Base-by-base conservation (phyloP, 2,329 filamentous ascomycete genomes). In the Microcyclospora pomicola region DNA sequence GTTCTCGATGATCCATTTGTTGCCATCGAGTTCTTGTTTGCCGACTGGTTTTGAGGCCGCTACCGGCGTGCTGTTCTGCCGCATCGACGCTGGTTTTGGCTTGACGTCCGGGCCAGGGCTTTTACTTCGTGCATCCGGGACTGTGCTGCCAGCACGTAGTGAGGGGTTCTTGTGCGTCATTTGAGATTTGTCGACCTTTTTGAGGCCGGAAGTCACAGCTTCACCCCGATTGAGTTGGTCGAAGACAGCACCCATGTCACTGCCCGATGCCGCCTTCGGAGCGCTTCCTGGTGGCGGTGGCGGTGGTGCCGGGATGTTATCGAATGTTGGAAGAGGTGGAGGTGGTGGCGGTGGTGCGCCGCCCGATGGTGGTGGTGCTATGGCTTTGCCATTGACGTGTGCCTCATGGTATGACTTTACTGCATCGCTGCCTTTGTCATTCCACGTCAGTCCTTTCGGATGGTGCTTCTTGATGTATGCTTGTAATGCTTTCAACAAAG, bases 81-180 rank as follows among this genome's bases (percentile, higher is more conserved):
- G 62, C 62, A 69, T 64, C 43, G 56, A 64, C 38, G 64, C 61
- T 3, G 66, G 67, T 50, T 68, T 68, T 6, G 63, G 64, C 54
- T 67, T 68, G 44, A 85, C 88, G 49, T 78, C 82, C 1, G 91
- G 91, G 13, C 83, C 82, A 2, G 86, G 87, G 46, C 83, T 92
- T 71, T 91, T 93, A 40, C 73, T 77, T 35, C 83, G 73, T 10
- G 63, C 59, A 40, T 68, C 68, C 1, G 82, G 70, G 2, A 88
- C 83, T 2, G 75, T 72, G 10, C 82, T 81, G 43, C 69, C 68
- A 15, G 82, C 73, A 45, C 91, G 79, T 41, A 98, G 69, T 9
- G 78, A 75, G 11, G 91, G 91, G 63, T 98, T 98, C 69, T 96
- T 96, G 65, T 98, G 91, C 42, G 91, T 98, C 88, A 95, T 95